A percentile compares a stretch with the other conserved stretches of the same genome.
Conservation (phyloP, 2,329 filamentous ascomycete species). For the Pleurostoma richardsiae region DNA sequence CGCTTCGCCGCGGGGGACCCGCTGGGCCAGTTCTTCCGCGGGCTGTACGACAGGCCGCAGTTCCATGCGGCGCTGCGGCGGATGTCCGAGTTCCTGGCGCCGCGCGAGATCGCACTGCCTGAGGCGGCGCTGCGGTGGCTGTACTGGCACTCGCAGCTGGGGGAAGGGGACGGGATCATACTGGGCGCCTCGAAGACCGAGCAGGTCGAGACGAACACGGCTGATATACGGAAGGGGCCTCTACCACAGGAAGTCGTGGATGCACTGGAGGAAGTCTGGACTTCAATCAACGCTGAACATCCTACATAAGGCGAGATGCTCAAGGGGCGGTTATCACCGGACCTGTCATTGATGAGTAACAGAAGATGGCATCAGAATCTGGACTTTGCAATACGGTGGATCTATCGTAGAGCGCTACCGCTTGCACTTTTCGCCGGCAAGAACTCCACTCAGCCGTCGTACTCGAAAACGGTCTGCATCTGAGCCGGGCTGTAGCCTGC, state of each 20-base stretch:
- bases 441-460: not conserved
- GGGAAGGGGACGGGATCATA: constrained; percentile 2
- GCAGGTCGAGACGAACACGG: not conserved
- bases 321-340: no score
- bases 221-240: not conserved
- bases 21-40: constrained; percentile 6
- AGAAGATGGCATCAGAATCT: no score
- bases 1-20: constrained; percentile 10
- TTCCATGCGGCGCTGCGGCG: constrained; percentile 7
- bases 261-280: no score
- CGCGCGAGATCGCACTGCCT: constrained; percentile 7
- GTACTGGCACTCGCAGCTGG: constrained; percentile 2
- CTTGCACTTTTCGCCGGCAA: no score
- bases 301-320: no score
- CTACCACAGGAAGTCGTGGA: not conserved
- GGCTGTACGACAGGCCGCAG: constrained; percentile 10
- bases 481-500: constrained; percentile 13
- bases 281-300: no score
- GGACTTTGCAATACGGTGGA: no score
- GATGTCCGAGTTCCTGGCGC: constrained; percentile 6
- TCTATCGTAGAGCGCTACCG: no score
- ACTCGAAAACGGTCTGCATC: constrained; percentile 5
- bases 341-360: no score
- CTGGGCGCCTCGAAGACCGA: constrained; percentile 2
- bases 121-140: constrained; percentile 10